These are phyloP conservation scores for Nigrospora sphaerica DNA, from an alignment of 2,329 filamentous ascomycete species.

Conservation along the genomic window DNA sequence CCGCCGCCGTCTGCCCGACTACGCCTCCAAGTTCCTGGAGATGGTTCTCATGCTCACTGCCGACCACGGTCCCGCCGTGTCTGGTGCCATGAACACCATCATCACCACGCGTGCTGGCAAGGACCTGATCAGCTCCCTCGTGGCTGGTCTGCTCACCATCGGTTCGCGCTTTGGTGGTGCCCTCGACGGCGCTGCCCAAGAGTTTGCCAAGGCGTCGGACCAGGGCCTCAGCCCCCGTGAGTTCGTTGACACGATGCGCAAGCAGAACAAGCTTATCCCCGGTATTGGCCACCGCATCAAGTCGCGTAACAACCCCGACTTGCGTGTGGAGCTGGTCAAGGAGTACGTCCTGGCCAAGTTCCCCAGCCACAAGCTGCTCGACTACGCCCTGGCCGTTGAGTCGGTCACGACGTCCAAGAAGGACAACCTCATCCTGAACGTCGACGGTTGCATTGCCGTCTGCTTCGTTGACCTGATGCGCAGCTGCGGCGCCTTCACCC, in stretches of 20 bases:
- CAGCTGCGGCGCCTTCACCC: slow-evolving; percentile 94
- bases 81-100: slow-evolving; percentile 99
- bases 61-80: slow-evolving; percentile 97
- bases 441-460: slow-evolving; percentile 95
- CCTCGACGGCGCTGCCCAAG: slow-evolving; percentile 92
- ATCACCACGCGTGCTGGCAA: slow-evolving; percentile 99
- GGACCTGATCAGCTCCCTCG: slow-evolving; percentile 91
- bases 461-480: slow-evolving; percentile 97
- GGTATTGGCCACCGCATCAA: slow-evolving; percentile 99
- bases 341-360: slow-evolving; percentile 98
- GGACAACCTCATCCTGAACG: slow-evolving; percentile 99
- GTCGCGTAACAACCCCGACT: slow-evolving; percentile 99
- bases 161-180: slow-evolving; percentile 98
- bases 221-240: slow-evolving; percentile 97
- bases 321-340: slow-evolving; percentile 98
- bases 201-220: slow-evolving; percentile 97
- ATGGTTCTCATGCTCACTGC: slow-evolving; percentile 99
- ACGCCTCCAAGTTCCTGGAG: slow-evolving; percentile 98
- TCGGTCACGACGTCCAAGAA: slow-evolving; percentile 99
- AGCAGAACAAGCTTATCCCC: slow-evolving; percentile 99
- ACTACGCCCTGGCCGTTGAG: slow-evolving; percentile 97
- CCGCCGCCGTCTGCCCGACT: slow-evolving; percentile 90
- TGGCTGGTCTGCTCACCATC: slow-evolving; percentile 95
- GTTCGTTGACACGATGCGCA: slow-evolving; percentile 98
- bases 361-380: slow-evolving; percentile 94